These are phyloP conservation scores for Boletus subcaerulescens DNA, from an alignment of 768 basidiomycete species.

Conservation along the genomic window DNA sequence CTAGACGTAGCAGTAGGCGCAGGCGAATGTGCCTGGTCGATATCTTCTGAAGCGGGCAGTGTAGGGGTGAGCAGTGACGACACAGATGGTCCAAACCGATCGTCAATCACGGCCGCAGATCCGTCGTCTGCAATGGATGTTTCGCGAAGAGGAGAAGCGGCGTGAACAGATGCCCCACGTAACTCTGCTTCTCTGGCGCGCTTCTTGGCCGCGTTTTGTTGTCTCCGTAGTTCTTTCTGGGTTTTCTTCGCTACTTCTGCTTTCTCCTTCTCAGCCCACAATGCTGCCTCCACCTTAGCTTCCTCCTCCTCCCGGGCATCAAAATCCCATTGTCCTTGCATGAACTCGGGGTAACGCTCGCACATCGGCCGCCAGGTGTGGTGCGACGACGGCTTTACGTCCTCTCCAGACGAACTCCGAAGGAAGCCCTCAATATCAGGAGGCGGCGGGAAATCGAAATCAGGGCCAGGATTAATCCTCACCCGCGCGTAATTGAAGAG, in stretches of 20 bases:
- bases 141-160: conserved; percentile 27
- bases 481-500: conserved; percentile 89
- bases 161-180: conserved; percentile 22
- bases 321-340: conserved; percentile 75
- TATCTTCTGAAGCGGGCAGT: conserved; percentile 24
- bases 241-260: conserved; percentile 33
- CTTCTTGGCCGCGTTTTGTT: conserved; percentile 52
- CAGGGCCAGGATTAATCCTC: conserved; percentile 83
- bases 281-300: conserved; percentile 44
- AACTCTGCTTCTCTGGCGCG: conserved; percentile 40
- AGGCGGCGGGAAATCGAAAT: conserved; percentile 80
- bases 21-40: conserved; percentile 44
- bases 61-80: conserved; percentile 27
- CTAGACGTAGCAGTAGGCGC: conserved; percentile 51
- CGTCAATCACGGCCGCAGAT: conserved; percentile 21
- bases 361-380: conserved; percentile 74
- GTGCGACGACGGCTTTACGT: conserved; percentile 25
- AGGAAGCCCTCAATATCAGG: conserved; percentile 71
- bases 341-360: conserved; percentile 84
- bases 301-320: conserved; percentile 78
- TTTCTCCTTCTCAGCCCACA: conserved; percentile 47
- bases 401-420: conserved; percentile 31
- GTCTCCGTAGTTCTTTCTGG: conserved; percentile 47
- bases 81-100: conserved; percentile 24
- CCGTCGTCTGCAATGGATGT: conserved; percentile 31